phyloP scores from a whole-genome alignment of 2,329 filamentous ascomycete genomes.

The Xylariales sp. region DNA sequence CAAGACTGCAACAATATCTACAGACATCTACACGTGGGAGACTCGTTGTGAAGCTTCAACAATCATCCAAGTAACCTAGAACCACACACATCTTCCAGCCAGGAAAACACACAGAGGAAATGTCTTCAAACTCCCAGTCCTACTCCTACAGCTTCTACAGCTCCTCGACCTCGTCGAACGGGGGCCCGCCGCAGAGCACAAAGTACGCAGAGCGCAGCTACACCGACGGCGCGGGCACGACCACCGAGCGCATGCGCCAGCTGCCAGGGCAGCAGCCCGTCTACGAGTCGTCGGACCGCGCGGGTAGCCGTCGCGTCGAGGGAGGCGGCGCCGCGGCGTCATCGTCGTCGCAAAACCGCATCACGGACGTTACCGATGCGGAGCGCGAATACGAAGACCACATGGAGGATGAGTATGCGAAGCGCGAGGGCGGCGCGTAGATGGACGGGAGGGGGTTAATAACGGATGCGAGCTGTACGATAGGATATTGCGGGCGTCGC shows the following conservation, averaged over 20 bases:
- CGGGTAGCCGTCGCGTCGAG: conserved; percentile 13
- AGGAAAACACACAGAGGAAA: not conserved
- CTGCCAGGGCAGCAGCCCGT: conserved; percentile 37
- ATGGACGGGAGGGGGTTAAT: not conserved
- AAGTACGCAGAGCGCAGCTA: conserved; percentile 38
- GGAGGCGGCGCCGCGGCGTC: conserved; percentile 1
- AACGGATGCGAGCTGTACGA: not conserved
- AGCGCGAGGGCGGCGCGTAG: conserved; percentile 33
- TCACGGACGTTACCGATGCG: conserved; percentile 33
- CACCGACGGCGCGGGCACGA: conserved; percentile 31
- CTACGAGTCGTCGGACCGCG: conserved; percentile 29
- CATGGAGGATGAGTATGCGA: conserved; percentile 31
- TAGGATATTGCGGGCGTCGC: too few relatives aligned
- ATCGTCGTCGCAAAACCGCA: conserved; percentile 22
- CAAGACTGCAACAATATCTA: not conserved
- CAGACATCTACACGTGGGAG: not conserved
- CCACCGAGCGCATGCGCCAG: conserved; percentile 34
- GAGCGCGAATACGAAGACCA: conserved; percentile 28
- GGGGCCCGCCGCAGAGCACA: conserved; percentile 25
- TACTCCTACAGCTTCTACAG: conserved; percentile 38
- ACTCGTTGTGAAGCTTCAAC: not conserved
- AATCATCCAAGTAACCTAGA: not conserved
- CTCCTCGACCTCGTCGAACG: conserved; percentile 34
- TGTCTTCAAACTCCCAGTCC: conserved; percentile 29
- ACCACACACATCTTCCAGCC: not conserved